Percentiles rank a stretch among this genome's conserved stretches.
Conservation (phyloP, 2,329 filamentous ascomycete species). For the Arthrobotrys entomopaga region DNA sequence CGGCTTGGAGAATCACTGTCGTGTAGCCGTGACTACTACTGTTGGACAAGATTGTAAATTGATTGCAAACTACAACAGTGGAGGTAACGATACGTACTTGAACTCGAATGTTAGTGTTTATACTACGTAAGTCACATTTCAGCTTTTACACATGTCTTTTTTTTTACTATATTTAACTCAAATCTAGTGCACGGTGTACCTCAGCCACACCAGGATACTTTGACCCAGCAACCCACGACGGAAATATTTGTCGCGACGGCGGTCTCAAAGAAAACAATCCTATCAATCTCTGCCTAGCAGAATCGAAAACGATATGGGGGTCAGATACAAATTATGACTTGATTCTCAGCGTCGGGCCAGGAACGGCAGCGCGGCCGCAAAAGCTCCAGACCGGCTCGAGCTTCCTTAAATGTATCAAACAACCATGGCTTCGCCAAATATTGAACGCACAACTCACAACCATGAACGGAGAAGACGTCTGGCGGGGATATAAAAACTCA, state of each 20-base stretch:
- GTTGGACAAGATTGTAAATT: neutral
- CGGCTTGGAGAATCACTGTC: constrained; percentile 14
- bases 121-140: too few relatives aligned
- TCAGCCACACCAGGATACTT: constrained; percentile 18
- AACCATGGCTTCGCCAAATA: too few relatives aligned
- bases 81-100: neutral
- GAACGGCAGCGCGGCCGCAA: too few relatives aligned
- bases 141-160: too few relatives aligned
- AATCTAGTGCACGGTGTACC: constrained; percentile 5
- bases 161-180: neutral
- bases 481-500: too few relatives aligned
- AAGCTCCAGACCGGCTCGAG: too few relatives aligned
- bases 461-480: too few relatives aligned
- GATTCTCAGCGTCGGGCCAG: too few relatives aligned
- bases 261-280: constrained; percentile 30
- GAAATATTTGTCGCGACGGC: constrained; percentile 11
- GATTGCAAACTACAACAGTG: constrained; percentile 21
- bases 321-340: too few relatives aligned
- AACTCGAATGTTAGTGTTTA: too few relatives aligned
- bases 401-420: too few relatives aligned
- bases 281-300: neutral
- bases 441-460: too few relatives aligned
- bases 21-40: constrained; percentile 23
- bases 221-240: neutral
- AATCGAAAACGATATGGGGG: constrained; percentile 14